Evolutionary conservation across 257 asterid species (phyloP).

Genomic region (Asclepias syriaca): DNA sequence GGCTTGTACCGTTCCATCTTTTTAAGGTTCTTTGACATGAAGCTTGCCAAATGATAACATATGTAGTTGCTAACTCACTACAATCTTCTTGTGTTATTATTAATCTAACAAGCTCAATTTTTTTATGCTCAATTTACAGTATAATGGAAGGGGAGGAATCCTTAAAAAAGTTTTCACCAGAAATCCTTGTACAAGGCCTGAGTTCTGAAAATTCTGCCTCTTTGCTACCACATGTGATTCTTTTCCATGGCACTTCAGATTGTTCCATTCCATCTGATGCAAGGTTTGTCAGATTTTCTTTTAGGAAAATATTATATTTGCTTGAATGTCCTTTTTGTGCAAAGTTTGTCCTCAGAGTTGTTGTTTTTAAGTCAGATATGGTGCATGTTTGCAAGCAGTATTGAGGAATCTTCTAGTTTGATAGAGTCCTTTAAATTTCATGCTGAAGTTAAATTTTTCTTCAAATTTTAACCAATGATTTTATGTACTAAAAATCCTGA

Average conservation of each 20-base stretch:
- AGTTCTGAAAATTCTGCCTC: slow-evolving; percentile 35
- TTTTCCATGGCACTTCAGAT: slow-evolving; percentile 81
- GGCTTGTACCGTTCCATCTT: slow-evolving; percentile 92
- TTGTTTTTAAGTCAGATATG: not conserved
- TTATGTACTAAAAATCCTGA: not conserved
- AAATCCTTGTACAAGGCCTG: slow-evolving; percentile 44
- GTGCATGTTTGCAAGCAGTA: not conserved
- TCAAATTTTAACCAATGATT: not conserved
- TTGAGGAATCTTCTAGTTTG: not conserved
- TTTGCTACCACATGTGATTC: slow-evolving; percentile 66
- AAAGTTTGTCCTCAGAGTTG: not conserved
- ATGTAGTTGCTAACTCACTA: not conserved
- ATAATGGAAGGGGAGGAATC: slow-evolving; percentile 92
- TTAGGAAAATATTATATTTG: not conserved
- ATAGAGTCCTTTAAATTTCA: not conserved
- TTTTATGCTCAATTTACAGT: slow-evolving; percentile 37
- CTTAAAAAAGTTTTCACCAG: slow-evolving; percentile 76
- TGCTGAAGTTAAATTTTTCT: not conserved
- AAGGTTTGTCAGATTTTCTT: slow-evolving; percentile 47
- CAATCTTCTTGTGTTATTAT: not conserved
- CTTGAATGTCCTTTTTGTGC: not conserved
- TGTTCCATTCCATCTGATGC: slow-evolving; percentile 70
- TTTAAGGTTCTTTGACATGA: slow-evolving; percentile 49
- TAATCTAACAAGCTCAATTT: slow-evolving; percentile 6
- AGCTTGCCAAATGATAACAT: slow-evolving; percentile 7